phyloP scores from a whole-genome alignment of 352 stramenopile genomes.

The Pythium vanterpoolii region DNA sequence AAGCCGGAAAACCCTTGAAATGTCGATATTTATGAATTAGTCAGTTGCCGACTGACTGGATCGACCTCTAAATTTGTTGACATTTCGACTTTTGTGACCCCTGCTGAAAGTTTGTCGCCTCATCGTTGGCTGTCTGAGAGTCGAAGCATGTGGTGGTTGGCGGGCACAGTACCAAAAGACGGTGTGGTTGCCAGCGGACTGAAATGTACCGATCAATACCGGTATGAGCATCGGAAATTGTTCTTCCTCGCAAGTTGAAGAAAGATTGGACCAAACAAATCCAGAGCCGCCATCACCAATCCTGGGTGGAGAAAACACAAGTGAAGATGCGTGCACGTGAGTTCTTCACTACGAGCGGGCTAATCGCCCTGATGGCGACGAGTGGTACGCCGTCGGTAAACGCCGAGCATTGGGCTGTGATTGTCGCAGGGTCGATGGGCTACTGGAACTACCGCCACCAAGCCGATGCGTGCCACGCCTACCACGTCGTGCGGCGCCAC shows the following conservation, averaged over 20 bases:
- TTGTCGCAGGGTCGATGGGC: slow-evolving; percentile 84
- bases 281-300: too few relatives aligned
- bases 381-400: not conserved
- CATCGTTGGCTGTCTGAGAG: not conserved
- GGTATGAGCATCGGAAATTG: not conserved
- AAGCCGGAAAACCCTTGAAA: slow-evolving; percentile 5
- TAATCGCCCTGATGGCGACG: not conserved
- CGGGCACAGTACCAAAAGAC: not conserved
- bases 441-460: slow-evolving; percentile 93
- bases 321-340: not conserved
- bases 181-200: not conserved
- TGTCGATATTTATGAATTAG: slow-evolving; percentile 1
- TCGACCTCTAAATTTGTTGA: too few relatives aligned
- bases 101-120: not conserved
- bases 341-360: not conserved
- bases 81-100: too few relatives aligned
- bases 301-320: not conserved
- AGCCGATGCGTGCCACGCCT: slow-evolving; percentile 87
- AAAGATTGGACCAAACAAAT: not conserved
- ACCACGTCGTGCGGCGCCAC: slow-evolving; percentile 86
- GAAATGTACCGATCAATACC: not conserved
- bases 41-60: too few relatives aligned
- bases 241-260: slow-evolving; percentile 9
- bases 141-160: not conserved
- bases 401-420: slow-evolving; percentile 88